Base-by-base conservation (phyloP, 208 protist species). In the Leishmania major region DNA sequence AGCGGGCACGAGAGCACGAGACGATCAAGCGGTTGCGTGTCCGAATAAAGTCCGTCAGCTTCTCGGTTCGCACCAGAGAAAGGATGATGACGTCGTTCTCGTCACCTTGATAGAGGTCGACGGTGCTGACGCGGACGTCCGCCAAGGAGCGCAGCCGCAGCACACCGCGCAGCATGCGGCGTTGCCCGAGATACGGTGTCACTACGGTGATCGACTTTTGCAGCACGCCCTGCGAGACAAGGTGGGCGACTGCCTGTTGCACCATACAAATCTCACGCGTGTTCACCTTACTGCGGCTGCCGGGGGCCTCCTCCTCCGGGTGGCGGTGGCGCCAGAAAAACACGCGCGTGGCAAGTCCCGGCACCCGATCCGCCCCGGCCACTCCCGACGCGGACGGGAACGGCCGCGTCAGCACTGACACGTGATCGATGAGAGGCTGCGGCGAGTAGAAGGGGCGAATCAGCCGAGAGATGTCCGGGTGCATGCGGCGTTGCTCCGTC, bases 21-120 rank as follows among this genome's bases (percentile, higher is more conserved):
- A 99, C 98, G 79, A 99, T 99, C 79, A 99, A 91, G 51, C 98
- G 95, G 76, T 99, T 98, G 22, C 91, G 86, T 72, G 94, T 97
- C 45, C 91, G 88, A 70, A 99, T 90, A 79, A 99, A 99, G 55
- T 99, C 98, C 37, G 98, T 99, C 81, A 97, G 77, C 73, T 90
- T 91, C 82, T 98, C 97, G 53, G 95, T 98, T 5, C 98, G 94
- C 59, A 99, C 97, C 43, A 99, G 80, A 4, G 96, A 99, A 47
- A 99, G 80, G 71, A 99, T 91, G 22, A 99, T 92, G 45, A 99
- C 78, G 73, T 99, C 96, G 71, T 96, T 96, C 88, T 99, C 98
- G 75, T 99, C 96, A 31, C 98, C 98, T 79, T 99, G 98, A 88
- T 95, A 99, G 35, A 98, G 93, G 88, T 99, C 98, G 8, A 99